phyloP scores from a whole-genome alignment of 805 yeast species.

The Pichia scutulata region DNA sequence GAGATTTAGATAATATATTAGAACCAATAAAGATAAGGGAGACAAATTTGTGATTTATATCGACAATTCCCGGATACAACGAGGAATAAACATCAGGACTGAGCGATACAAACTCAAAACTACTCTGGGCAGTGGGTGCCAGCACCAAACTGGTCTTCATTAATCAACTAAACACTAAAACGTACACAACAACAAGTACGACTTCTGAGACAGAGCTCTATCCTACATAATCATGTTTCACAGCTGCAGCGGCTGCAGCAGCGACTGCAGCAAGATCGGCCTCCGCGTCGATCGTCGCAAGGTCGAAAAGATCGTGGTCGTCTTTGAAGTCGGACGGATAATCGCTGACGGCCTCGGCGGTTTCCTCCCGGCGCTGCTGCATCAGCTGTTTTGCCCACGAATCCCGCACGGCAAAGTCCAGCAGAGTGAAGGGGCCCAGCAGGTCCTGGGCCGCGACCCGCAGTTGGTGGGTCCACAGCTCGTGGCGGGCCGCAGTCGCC shows the following conservation, averaged over 20 bases:
- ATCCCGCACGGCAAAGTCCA: constrained; percentile 37
- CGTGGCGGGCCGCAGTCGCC: constrained; percentile 28
- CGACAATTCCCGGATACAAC: constrained; percentile 8
- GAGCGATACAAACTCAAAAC: constrained; percentile 17
- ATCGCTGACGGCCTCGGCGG: not conserved
- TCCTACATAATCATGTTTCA: not conserved
- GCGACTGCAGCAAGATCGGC: constrained; percentile 28
- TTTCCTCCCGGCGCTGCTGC: not conserved
- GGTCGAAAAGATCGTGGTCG: constrained; percentile 7
- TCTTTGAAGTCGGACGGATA: constrained; percentile 7
- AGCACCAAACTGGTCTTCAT: constrained; percentile 13
- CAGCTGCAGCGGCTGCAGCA: constrained; percentile 26
- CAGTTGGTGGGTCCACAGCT: constrained; percentile 39
- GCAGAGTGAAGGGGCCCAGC: constrained; percentile 33
- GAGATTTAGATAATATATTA: constrained; percentile 19
- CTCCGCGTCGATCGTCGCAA: constrained; percentile 10
- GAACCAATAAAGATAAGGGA: constrained; percentile 22
- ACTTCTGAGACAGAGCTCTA: constrained; percentile 1
- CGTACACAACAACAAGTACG: not conserved
- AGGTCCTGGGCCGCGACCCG: constrained; percentile 39
- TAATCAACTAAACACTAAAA: too few relatives aligned
- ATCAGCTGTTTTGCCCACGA: constrained; percentile 28
- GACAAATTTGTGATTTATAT: constrained; percentile 10
- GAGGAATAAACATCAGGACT: constrained; percentile 10
- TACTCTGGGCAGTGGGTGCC: constrained; percentile 13